Evolutionary conservation across 257 asterid species (phyloP), one percentile per base, ranked within the genome.

Genomic region (Lycium ferocissimum): DNA sequence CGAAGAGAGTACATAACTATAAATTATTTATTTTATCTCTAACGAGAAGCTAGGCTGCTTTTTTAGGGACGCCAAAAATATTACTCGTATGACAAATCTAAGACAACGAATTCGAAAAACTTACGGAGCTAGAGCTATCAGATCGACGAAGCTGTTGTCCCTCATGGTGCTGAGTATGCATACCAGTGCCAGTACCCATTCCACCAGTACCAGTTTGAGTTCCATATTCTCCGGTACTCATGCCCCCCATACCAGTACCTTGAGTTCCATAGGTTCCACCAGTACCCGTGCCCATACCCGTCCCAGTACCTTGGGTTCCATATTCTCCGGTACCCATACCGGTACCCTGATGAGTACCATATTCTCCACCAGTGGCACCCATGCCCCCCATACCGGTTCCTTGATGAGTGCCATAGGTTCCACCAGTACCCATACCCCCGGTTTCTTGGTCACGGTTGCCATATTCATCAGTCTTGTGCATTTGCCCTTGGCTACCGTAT

Each of bases 81-180:
- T 26, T 26, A 26, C 0, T 26, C 33, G 33, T 26, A 26, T 26
- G 33, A 26, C 33, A 26, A 0, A 26, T 26, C 33, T 26, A 26
- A 26, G 33, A 26, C 33, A 26, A 26, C 33, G 1, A 26, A 26
- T 26, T 58, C 47, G 81, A 61, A 10, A 89, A 87, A 81, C 93
- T 53, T 53, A 78, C 89, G 13, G 92, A 90, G 90, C 93, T 83
- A 37, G 86, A 72, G 86, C 92, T 89, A 63, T 90, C 91, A 9
- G 93, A 91, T 84, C 93, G 91, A 81, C 86, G 92, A 22, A 89
- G 90, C 66, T 47, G 73, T 49, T 63, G 79, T 5, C 79, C 79
- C 2, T 86, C 80, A 59, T 86, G 86, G 37, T 57, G 84, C 4
- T 79, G 84, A 1, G 87, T 85, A 13, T 38, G 54, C 22, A 67